phyloP scores from a whole-genome alignment of 345 rosid genomes.

The Populus davidiana region DNA sequence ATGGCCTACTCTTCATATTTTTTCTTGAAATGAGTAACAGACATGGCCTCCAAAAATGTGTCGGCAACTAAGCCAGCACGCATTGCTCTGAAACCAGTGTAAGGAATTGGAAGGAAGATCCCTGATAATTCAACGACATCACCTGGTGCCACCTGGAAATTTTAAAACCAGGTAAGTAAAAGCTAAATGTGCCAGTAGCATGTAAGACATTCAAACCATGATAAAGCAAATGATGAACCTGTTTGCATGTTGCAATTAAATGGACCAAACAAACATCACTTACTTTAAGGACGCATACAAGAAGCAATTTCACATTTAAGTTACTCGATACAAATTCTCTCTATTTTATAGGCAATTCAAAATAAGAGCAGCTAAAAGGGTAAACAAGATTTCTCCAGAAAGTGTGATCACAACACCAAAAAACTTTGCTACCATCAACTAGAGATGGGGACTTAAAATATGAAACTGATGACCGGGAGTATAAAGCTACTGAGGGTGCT shows the following conservation, averaged over 20 bases:
- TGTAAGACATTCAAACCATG: background rate
- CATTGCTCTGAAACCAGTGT: conserved; percentile 87
- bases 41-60: conserved; percentile 87
- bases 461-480: background rate
- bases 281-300: background rate
- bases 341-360: too few relatives aligned
- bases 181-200: background rate
- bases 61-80: conserved; percentile 99
- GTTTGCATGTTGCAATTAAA: background rate
- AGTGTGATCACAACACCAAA: too few relatives aligned
- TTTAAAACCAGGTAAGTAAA: background rate
- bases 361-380: too few relatives aligned
- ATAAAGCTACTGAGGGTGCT: background rate
- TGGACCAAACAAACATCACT: background rate
- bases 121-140: conserved; percentile 96
- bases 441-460: background rate
- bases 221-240: background rate
- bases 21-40: conserved; percentile 88
- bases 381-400: too few relatives aligned
- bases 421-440: background rate
- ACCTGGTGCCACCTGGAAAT: conserved; percentile 81
- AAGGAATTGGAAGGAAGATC: conserved; percentile 95
- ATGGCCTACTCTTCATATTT: conserved; percentile 91
- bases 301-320: background rate
- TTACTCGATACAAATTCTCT: background rate